Evolutionary conservation across 495 filamentous ascomycete species (phyloP).

Genomic region (Paragyromitra xinjiangensis): DNA sequence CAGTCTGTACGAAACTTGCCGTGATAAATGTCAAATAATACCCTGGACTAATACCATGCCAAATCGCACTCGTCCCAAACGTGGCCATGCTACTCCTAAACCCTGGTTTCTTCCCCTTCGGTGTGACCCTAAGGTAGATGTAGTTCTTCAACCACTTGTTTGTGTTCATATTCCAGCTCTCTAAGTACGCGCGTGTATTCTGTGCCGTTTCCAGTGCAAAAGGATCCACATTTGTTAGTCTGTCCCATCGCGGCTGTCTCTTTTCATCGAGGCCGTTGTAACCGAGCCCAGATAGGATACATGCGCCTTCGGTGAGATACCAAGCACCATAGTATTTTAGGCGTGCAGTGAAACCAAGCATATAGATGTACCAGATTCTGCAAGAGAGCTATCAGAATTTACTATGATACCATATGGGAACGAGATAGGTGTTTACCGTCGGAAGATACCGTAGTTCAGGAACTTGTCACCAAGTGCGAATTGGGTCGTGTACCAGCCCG

Average conservation of each 20-base stretch:
- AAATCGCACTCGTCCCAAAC: constrained; percentile 86
- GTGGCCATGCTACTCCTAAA: constrained; percentile 95
- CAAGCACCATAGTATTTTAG: constrained; percentile 97
- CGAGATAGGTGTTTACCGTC: constrained; percentile 63
- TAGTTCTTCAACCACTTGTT: constrained; percentile 97
- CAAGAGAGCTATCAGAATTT: neutral
- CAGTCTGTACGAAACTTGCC: constrained; percentile 87
- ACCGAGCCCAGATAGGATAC: constrained; percentile 90
- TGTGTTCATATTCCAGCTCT: constrained; percentile 97
- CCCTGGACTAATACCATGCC: constrained; percentile 97
- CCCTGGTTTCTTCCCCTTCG: constrained; percentile 93
- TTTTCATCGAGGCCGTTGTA: constrained; percentile 90
- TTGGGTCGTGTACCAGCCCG: constrained; percentile 69
- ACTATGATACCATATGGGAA: neutral
- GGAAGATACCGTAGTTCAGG: constrained; percentile 71
- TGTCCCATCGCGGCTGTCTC: constrained; percentile 85
- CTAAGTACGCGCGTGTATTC: constrained; percentile 87
- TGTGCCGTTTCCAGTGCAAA: constrained; percentile 85
- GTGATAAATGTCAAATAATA: constrained; percentile 93
- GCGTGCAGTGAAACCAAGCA: constrained; percentile 80
- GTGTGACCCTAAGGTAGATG: constrained; percentile 93
- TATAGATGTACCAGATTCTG: constrained; percentile 72
- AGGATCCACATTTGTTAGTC: constrained; percentile 85
- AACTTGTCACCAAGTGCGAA: constrained; percentile 70
- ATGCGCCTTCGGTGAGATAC: constrained; percentile 91